These are phyloP conservation scores for Spathaspora arborariae DNA, from an alignment of 805 yeast genomes.

Conservation along the genomic window DNA sequence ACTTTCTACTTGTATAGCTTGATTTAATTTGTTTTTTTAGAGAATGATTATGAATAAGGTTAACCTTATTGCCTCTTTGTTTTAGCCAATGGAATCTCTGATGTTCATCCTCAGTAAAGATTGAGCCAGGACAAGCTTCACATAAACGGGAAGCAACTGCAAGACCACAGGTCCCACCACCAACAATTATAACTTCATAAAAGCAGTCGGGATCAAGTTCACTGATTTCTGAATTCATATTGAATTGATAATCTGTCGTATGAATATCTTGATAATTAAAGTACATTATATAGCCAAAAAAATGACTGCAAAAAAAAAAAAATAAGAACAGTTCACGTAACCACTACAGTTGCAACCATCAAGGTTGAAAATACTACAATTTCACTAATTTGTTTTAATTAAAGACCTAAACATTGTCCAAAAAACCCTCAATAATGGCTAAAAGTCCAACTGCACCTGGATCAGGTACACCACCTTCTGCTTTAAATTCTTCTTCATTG, in stretches of 20 bases:
- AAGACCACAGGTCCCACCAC: slow-evolving; percentile 46
- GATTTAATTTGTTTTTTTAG: slow-evolving; percentile 8
- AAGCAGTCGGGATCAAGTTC: slow-evolving; percentile 16
- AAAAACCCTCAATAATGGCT: slow-evolving; percentile 48
- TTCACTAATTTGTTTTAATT: neutral
- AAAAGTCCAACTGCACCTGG: slow-evolving; percentile 93
- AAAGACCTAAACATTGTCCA: neutral
- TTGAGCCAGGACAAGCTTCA: slow-evolving; percentile 39
- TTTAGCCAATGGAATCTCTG: slow-evolving; percentile 44
- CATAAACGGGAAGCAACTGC: slow-evolving; percentile 40
- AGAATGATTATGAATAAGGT: slow-evolving; percentile 14
- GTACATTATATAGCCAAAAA: neutral
- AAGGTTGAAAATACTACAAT: neutral
- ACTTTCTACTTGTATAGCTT: slow-evolving; percentile 4
- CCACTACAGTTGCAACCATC: slow-evolving; percentile 1
- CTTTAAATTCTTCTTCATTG: slow-evolving; percentile 52
- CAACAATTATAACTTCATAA: slow-evolving; percentile 37
- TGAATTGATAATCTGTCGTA: too few relatives aligned
- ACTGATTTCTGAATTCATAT: slow-evolving; percentile 6
- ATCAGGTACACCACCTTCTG: slow-evolving; percentile 77
- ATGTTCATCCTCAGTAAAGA: slow-evolving; percentile 45
- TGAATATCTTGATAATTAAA: neutral
- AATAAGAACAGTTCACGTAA: neutral
- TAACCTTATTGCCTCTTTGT: slow-evolving; percentile 27
- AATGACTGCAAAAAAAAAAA: neutral